Evolutionary conservation across 1,284 basidiomycete genomes (phyloP).

Genomic region (Pseudomicrostroma phylloplanum): DNA sequence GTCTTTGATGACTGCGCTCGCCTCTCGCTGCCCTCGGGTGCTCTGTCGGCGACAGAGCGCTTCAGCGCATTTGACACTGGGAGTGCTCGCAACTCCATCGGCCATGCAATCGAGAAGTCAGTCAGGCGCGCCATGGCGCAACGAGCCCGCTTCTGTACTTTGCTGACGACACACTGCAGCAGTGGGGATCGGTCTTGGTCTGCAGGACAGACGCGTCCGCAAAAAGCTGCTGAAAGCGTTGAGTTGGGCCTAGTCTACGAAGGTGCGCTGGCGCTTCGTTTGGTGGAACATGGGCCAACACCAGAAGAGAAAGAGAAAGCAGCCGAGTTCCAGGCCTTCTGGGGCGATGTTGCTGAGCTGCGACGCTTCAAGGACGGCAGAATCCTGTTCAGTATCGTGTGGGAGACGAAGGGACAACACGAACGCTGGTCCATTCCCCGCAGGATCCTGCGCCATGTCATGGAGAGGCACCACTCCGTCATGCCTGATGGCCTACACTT

Average conservation of each 20-base stretch:
- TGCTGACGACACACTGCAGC: not conserved
- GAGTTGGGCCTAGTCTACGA: slow-evolving; percentile 36
- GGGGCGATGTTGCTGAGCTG: slow-evolving; percentile 86
- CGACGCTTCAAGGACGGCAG: slow-evolving; percentile 95
- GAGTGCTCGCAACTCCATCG: slow-evolving; percentile 4
- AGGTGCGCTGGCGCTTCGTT: slow-evolving; percentile 35
- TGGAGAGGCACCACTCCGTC: slow-evolving; percentile 69
- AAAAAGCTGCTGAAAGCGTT: slow-evolving; percentile 15
- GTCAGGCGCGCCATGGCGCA: not conserved
- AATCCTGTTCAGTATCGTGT: slow-evolving; percentile 88
- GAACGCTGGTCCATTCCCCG: slow-evolving; percentile 67
- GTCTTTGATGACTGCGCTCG: slow-evolving; percentile 51
- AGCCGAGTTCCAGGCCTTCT: slow-evolving; percentile 71
- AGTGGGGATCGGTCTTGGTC: not conserved
- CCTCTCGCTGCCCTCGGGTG: slow-evolving; percentile 17
- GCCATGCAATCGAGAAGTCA: not conserved
- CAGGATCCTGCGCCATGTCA: slow-evolving; percentile 67
- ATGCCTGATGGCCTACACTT: slow-evolving; percentile 54
- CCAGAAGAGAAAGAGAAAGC: slow-evolving; percentile 53
- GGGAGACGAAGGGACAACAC: slow-evolving; percentile 55
- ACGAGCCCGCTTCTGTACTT: not conserved
- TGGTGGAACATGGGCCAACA: slow-evolving; percentile 56
- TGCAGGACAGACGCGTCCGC: not conserved
- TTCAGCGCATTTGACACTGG: slow-evolving; percentile 13
- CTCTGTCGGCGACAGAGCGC: not conserved